A percentile compares a stretch with the other conserved stretches of the same genome.
Conservation (phyloP, 177 flowering plant species). For the Vitis hybrid region DNA sequence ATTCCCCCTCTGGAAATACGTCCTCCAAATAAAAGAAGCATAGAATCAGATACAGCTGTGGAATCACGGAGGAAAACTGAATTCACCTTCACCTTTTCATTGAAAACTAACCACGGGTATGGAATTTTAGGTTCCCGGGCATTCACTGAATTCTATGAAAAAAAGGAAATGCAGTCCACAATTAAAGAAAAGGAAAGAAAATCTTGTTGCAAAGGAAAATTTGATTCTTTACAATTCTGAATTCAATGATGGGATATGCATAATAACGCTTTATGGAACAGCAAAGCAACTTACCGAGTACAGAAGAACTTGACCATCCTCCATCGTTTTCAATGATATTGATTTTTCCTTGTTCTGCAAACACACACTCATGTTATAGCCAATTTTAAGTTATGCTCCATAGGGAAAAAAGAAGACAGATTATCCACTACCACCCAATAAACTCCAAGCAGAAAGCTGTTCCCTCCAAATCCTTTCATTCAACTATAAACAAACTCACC, state of each 20-base stretch:
- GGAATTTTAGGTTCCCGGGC: conserved; percentile 70
- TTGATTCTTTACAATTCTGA: not conserved
- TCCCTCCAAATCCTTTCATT: no score
- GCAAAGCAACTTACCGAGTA: conserved; percentile 55
- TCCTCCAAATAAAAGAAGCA: conserved; percentile 92
- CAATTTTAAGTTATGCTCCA: not conserved
- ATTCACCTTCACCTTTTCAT: conserved; percentile 92
- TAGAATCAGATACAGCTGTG: conserved; percentile 86
- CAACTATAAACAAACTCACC: no score
- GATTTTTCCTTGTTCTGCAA: conserved; percentile 70
- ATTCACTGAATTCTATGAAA: conserved; percentile 77
- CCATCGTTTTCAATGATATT: conserved; percentile 64
- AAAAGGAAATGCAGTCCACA: not conserved
- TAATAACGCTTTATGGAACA: not conserved
- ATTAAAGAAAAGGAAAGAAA: conserved; percentile 2
- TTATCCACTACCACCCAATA: not conserved
- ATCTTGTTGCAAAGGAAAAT: not conserved
- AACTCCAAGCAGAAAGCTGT: no score
- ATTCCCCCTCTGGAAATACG: conserved; percentile 56
- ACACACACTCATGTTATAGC: conserved; percentile 6
- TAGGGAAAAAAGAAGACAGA: not conserved
- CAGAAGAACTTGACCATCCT: conserved; percentile 81
- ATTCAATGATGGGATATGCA: not conserved
- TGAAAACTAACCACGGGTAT: conserved; percentile 94
- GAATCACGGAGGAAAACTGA: conserved; percentile 91